Evolutionary conservation across 164 flowering plant species (phyloP).

Genomic region (Vitis vinifera): ASM3070453v1 NC_081821.1:7559501-7560000

Average conservation of each 20-base stretch:
- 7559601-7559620: neutral
- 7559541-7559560: slow-evolving; percentile 97
- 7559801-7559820: no score
- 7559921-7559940: no score
- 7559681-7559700: slow-evolving; percentile 67
- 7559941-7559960: no score
- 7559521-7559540: slow-evolving; percentile 97
- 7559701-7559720: slow-evolving; percentile 68
- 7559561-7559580: slow-evolving; percentile 69
- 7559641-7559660: slow-evolving; percentile 68
- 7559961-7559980: no score
- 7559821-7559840: no score
- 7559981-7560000: no score
- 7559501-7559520: slow-evolving; percentile 88
- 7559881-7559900: no score
- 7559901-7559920: no score
- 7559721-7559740: slow-evolving; percentile 33
- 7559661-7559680: slow-evolving; percentile 69
- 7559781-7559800: neutral
- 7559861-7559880: no score
- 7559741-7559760: neutral
- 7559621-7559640: slow-evolving; percentile 6
- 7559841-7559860: no score
- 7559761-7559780: neutral
- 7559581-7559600: slow-evolving; percentile 4